Conservation (phyloP, 2,329 filamentous ascomycete genomes). For the Malbranchea zuffiana region DNA sequence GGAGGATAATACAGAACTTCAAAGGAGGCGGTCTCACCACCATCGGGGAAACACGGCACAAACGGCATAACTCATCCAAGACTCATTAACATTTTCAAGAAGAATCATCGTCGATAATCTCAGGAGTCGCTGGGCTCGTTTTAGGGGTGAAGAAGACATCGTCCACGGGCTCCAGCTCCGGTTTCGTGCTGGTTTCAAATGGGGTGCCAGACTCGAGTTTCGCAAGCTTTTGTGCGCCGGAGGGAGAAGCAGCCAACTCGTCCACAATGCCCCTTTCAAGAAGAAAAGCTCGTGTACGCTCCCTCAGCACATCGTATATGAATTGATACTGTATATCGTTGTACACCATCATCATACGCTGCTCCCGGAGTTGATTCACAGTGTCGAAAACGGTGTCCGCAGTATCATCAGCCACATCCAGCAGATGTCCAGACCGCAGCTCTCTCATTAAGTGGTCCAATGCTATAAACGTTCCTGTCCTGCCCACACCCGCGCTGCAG, state of each 20-base stretch:
- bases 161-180: constrained; percentile 24
- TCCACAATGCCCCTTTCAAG: not conserved
- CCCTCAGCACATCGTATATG: constrained; percentile 74
- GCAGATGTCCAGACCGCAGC: constrained; percentile 61
- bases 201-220: constrained; percentile 24
- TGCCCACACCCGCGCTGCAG: constrained; percentile 85
- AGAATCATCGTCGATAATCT: no score
- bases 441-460: constrained; percentile 85
- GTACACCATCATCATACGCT: constrained; percentile 94
- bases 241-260: not conserved
- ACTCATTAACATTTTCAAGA: no score
- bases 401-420: constrained; percentile 36
- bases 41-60: not conserved
- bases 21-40: no score
- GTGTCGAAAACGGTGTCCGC: constrained; percentile 64
- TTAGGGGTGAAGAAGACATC: not conserved
- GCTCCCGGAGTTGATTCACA: constrained; percentile 70
- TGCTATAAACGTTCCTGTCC: constrained; percentile 90
- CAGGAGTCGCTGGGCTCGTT: no score
- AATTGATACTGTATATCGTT: constrained; percentile 74
- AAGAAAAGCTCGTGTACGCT: constrained; percentile 31
- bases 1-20: constrained; percentile 6
- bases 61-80: not conserved
- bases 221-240: constrained; percentile 23
- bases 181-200: constrained; percentile 25